These are phyloP conservation scores for Monosporascus sp. DNA, from an alignment of 2,329 filamentous ascomycete species.

Conservation along the genomic window DNA sequence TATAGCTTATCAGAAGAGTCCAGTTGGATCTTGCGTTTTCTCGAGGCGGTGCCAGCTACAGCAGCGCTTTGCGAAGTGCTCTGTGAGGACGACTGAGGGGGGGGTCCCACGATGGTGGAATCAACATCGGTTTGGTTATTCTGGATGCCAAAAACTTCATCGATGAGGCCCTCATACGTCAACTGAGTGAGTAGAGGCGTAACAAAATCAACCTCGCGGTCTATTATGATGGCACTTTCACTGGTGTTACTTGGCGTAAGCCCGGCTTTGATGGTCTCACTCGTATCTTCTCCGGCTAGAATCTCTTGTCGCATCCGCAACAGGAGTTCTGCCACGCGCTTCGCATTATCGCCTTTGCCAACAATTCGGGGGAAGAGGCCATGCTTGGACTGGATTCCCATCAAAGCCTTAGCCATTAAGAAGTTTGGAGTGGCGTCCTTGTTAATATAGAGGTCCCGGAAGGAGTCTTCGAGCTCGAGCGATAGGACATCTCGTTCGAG, in stretches of 20 bases:
- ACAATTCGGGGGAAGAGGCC: conserved; percentile 92
- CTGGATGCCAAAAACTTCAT: conserved; percentile 86
- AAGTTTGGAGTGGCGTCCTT: conserved; percentile 92
- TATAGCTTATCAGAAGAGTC: conserved; percentile 89
- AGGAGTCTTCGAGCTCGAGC: conserved; percentile 81
- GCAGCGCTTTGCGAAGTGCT: conserved; percentile 48
- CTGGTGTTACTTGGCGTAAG: conserved; percentile 80
- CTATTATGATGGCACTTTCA: conserved; percentile 90
- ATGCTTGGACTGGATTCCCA: conserved; percentile 87
- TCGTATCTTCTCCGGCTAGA: conserved; percentile 69
- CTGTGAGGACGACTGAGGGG: conserved; percentile 50
- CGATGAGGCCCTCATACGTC: conserved; percentile 93
- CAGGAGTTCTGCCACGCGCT: conserved; percentile 79
- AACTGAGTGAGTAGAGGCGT: conserved; percentile 89
- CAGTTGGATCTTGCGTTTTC: conserved; percentile 82
- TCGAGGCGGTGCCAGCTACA: conserved; percentile 49
- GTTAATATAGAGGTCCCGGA: conserved; percentile 79
- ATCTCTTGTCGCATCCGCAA: conserved; percentile 89
- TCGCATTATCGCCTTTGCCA: conserved; percentile 92
- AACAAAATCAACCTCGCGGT: conserved; percentile 90
- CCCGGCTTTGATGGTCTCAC: conserved; percentile 56
- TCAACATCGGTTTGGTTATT: conserved; percentile 93
- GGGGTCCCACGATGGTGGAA: conserved; percentile 77
- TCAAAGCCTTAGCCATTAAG: conserved; percentile 82
- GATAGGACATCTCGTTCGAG: conserved; percentile 89